Base-by-base conservation (phyloP, 192 early-diverging fungal genomes). In the Coemansia sp. region DNA sequence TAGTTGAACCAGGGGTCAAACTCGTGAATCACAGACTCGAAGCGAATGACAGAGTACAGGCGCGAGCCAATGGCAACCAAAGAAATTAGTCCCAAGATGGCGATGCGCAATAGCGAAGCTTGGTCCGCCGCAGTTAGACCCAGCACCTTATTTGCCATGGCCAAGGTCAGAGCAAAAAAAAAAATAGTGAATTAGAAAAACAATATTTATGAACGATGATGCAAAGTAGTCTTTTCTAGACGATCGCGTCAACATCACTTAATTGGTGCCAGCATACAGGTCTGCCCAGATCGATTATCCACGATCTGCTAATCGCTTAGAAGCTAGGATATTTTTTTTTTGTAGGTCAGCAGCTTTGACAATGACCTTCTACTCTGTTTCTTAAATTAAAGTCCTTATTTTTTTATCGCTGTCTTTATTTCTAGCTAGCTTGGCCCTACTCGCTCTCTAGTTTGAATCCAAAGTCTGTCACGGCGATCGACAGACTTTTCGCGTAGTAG, bases 1-100 rank as follows among this genome's bases (percentile, higher is more conserved):
- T 97, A 98, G 87, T 98, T 99, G 87, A 98, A 98, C 94, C 93
- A 99, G 33, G 98, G 98, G 78, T 99, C 98, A 77, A 99, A 99
- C 79, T 99, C 98, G 87, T 99, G 98, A 82, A 99, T 99, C 63
- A 99, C 92, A 66, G 91, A 93, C 80, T 99, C 98, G 76, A 95
- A 99, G 23, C 96, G 92, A 64, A 99, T 88, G 60, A 99, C 95
- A 68, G 95, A 97, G 83, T 99, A 99, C 55, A 99, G 86, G 62
- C 97, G 93, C 66, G 92, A 91, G 23, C 92, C 87, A 69, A 99
- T 91, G 23, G 96, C 94, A 21, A 95, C 89, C 4, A 91, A 62
- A 28, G 91, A 91, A 64, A 99, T 95, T 37, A 96, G 87, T 35
- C 89, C 89, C 39, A 99, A 90, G 64, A 99, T 96, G 49, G 89